Evolutionary conservation across 768 basidiomycete genomes (phyloP).

Genomic region (Daedalea quercina): DNA sequence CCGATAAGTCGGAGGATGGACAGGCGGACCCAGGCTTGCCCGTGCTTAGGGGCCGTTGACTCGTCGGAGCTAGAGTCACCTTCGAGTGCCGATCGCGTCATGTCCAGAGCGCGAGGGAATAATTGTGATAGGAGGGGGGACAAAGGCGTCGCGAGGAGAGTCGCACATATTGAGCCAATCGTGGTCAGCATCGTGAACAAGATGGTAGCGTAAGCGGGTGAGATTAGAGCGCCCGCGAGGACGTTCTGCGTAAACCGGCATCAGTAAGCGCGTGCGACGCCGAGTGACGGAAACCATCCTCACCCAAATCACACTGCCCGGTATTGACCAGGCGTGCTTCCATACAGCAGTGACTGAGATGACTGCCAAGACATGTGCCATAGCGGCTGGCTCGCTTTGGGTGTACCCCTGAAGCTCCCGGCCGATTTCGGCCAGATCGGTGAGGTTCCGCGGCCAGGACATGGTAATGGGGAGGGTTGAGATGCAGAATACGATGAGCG

Average conservation of each 20-base stretch:
- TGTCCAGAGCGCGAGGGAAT: constrained; percentile 78
- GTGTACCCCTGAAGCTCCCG: constrained; percentile 74
- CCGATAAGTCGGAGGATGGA: constrained; percentile 87
- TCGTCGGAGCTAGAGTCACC: constrained; percentile 43
- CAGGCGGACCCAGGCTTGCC: constrained; percentile 70
- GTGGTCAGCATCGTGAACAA: constrained; percentile 83
- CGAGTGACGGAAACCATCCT: constrained; percentile 21
- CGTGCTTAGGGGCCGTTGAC: constrained; percentile 25
- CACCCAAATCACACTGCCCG: constrained; percentile 90
- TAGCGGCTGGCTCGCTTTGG: constrained; percentile 55
- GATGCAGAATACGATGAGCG: constrained; percentile 36
- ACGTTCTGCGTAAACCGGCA: constrained; percentile 59
- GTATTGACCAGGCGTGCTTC: constrained; percentile 98
- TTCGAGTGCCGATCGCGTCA: constrained; percentile 78
- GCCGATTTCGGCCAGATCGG: constrained; percentile 71
- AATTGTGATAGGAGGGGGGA: constrained; percentile 75
- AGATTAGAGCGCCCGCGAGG: constrained; percentile 80
- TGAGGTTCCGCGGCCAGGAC: constrained; percentile 68
- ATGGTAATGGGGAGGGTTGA: constrained; percentile 63
- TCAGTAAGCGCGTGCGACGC: not conserved
- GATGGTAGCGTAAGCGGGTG: constrained; percentile 74
- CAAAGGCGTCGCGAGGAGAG: constrained; percentile 74
- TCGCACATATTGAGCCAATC: constrained; percentile 77
- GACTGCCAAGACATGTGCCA: constrained; percentile 75
- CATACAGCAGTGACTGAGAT: constrained; percentile 81